phyloP scores from a whole-genome alignment of 345 rosid genomes.

The Citrus australasica region DNA sequence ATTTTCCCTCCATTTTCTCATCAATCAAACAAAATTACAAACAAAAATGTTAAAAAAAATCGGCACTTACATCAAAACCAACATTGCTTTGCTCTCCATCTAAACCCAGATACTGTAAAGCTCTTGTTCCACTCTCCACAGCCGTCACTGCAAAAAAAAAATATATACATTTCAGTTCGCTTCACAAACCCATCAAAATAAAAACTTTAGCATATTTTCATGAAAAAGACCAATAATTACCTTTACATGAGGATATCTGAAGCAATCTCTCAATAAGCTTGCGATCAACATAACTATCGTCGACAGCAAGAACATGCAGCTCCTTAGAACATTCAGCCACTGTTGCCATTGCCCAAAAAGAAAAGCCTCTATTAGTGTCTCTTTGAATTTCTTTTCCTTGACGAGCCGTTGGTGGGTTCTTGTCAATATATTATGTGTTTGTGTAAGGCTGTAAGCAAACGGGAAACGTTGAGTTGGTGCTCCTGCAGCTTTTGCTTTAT shows the following conservation, averaged over 20 bases:
- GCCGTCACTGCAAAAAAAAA: constrained; percentile 47
- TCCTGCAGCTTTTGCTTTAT: constrained; percentile 19
- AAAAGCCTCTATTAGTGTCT: not conserved
- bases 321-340: constrained; percentile 42
- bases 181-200: not conserved
- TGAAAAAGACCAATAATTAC: constrained; percentile 19
- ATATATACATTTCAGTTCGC: not conserved
- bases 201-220: not conserved
- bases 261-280: constrained; percentile 79
- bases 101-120: constrained; percentile 74
- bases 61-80: constrained; percentile 55
- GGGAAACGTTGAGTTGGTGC: constrained; percentile 13
- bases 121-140: constrained; percentile 70
- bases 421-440: not conserved
- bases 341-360: constrained; percentile 2
- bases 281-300: constrained; percentile 79
- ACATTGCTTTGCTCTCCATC: constrained; percentile 60
- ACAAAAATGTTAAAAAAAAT: not conserved
- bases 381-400: not conserved
- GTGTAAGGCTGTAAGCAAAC: not conserved
- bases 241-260: constrained; percentile 73
- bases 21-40: constrained; percentile 12
- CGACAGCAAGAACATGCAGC: constrained; percentile 93
- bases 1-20: constrained; percentile 11
- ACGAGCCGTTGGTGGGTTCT: not conserved